These are phyloP conservation scores for Diaporthe citriasiana DNA, from an alignment of 2,329 filamentous ascomycete species.

Conservation along the genomic window DNA sequence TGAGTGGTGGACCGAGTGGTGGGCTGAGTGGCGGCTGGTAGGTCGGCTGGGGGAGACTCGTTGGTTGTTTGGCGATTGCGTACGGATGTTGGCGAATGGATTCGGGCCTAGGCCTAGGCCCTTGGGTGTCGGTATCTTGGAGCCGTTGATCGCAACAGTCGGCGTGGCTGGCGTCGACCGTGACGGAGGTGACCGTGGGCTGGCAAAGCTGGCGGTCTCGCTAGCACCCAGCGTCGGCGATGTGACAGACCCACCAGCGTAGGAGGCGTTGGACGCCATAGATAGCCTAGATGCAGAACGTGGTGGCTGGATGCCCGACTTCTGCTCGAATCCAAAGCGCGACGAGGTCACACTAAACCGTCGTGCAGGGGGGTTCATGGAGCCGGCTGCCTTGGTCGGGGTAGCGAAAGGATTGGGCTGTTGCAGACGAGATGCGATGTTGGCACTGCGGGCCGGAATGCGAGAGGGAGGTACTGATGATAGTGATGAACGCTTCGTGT, in stretches of 20 bases:
- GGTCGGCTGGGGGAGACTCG: slow-evolving; percentile 44
- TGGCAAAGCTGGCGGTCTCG: slow-evolving; percentile 68
- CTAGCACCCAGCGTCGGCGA: slow-evolving; percentile 57
- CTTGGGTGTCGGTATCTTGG: slow-evolving; percentile 38
- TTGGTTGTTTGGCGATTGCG: slow-evolving; percentile 23
- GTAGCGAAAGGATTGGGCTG: slow-evolving; percentile 31
- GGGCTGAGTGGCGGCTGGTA: slow-evolving; percentile 42
- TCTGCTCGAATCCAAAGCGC: slow-evolving; percentile 39
- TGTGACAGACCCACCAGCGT: slow-evolving; percentile 53
- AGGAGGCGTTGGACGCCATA: slow-evolving; percentile 37
- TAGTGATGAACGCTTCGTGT: slow-evolving; percentile 37
- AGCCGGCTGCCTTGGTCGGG: slow-evolving; percentile 13
- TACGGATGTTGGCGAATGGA: slow-evolving; percentile 42
- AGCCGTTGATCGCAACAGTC: slow-evolving; percentile 41
- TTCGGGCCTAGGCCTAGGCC: slow-evolving; percentile 34
- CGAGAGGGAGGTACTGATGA: slow-evolving; percentile 29
- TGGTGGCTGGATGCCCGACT: slow-evolving; percentile 53
- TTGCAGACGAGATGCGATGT: slow-evolving; percentile 34
- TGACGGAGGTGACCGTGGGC: slow-evolving; percentile 57
- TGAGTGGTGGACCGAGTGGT: slow-evolving; percentile 47
- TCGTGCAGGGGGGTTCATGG: slow-evolving; percentile 16
- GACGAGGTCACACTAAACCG: slow-evolving; percentile 35
- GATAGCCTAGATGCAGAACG: slow-evolving; percentile 59
- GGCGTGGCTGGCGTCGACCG: slow-evolving; percentile 39
- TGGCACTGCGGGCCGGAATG: slow-evolving; percentile 35